phyloP scores from a whole-genome alignment of 23 red algal genomes.

The Gracilaria caudata region DNA sequence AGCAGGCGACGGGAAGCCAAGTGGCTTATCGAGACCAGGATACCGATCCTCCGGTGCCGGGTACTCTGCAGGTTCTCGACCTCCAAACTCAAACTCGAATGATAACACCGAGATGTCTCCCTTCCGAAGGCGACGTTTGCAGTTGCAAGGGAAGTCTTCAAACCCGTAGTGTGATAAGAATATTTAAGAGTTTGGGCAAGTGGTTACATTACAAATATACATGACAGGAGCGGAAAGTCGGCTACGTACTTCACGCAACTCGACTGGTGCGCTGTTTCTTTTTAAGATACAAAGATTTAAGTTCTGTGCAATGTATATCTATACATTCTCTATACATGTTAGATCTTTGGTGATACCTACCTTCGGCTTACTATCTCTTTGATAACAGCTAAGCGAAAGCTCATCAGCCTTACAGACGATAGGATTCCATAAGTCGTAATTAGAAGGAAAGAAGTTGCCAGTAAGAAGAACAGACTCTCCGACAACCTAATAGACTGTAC shows the following conservation, averaged over 20 bases:
- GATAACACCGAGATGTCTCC: not conserved
- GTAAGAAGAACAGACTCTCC: conserved; percentile 10
- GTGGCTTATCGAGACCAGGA: not conserved
- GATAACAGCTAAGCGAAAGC: conserved; percentile 26
- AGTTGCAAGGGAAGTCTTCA: conserved; percentile 3
- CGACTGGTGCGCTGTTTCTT: no score
- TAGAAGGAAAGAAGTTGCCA: conserved; percentile 12
- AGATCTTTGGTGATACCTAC: not conserved
- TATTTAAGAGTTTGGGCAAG: not conserved
- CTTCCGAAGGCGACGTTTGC: not conserved
- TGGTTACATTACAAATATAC: not conserved
- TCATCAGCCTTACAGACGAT: conserved; percentile 23
- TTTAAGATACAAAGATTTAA: not conserved
- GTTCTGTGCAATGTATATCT: not conserved
- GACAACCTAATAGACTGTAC: not conserved
- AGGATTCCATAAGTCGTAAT: conserved; percentile 21
- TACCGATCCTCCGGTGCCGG: not conserved
- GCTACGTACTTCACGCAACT: not conserved
- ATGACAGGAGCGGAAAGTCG: not conserved
- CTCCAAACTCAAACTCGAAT: not conserved
- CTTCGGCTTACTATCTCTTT: conserved; percentile 16
- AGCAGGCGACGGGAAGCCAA: conserved; percentile 1
- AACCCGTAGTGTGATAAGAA: conserved; percentile 10
- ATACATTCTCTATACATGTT: conserved; percentile 37
- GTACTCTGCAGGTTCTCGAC: not conserved